Conservation (phyloP, 768 basidiomycete genomes). For the Amanita rimosa region DNA sequence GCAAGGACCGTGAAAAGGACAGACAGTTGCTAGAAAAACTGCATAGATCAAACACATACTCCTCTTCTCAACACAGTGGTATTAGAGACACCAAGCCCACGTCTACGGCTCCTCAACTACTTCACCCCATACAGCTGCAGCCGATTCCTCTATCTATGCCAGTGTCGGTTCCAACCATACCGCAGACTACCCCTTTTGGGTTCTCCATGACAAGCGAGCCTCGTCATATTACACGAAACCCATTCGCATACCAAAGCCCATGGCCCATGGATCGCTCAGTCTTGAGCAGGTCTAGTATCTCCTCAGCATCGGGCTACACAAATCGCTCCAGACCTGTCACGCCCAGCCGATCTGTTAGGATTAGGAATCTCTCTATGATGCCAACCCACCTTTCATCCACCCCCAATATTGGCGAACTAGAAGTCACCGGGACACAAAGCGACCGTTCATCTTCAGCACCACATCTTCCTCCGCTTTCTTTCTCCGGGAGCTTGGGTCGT, state of each 20-base stretch:
- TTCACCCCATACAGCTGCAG: conserved; percentile 2
- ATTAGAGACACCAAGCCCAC: neutral
- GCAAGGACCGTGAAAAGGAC: neutral
- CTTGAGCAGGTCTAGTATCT: no score
- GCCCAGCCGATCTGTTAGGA: neutral
- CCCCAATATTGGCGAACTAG: no score
- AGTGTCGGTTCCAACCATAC: neutral
- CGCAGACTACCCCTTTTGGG: neutral
- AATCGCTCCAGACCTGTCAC: no score
- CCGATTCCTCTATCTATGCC: conserved; percentile 4
- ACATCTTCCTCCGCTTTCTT: no score
- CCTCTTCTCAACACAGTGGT: neutral
- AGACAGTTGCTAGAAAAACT: neutral
- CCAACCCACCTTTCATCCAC: no score
- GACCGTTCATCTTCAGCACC: no score
- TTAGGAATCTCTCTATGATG: neutral
- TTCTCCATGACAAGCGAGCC: neutral
- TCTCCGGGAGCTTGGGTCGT: neutral
- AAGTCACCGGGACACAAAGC: no score
- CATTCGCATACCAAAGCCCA: neutral
- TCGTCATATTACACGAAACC: conserved; percentile 1
- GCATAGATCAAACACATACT: neutral
- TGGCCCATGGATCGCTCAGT: no score
- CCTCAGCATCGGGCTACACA: no score
- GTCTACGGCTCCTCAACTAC: neutral